Evolutionary conservation across 495 filamentous ascomycete genomes (phyloP), one percentile per base, ranked within the genome.

Genomic region (Penicillium soppii): DNA sequence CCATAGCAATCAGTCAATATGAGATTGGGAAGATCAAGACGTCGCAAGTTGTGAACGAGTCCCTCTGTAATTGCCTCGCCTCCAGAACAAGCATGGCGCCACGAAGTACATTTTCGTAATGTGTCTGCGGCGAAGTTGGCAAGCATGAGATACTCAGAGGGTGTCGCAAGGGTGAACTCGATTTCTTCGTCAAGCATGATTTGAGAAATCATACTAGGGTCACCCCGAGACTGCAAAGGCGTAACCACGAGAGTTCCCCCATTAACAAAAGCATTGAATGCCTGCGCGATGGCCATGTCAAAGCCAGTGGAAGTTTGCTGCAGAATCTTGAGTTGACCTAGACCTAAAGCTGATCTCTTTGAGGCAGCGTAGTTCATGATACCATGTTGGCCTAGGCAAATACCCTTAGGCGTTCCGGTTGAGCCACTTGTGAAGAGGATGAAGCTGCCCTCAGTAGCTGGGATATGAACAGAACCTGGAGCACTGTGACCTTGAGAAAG

Each of bases 91-190:
- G 63, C 64, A 19, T 30, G 40, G 1, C 30, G 22, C 71, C 69
- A 73, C 7, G 3, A 22, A 20, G 41, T 13, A 30, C 32, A 23
- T 7, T 50, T 9, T 6, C 13, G 20, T 0, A 67, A 48, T 26
- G 29, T 40, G 1, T 53, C 43, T 2, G 8, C 20, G 1, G 58
- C 67, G 43, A 63, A 66, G 5, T 54, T 47, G 3, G 74, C 7
- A 70, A 64, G 70, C 2, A 51, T 36, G 0, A 35, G 27, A 44
- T 77, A 77, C 49, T 77, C 74, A 0, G 72, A 63, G 0, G 74
- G 74, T 1, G 71, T 72, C 0, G 56, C 67, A n/a, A 52, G 44
- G 12, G 72, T 73, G 43, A 58, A 69, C 0, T 71, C 67, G 12
- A 77, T 56, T 0, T 10, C 2, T 10, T 74, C 15, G 2, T 63